phyloP scores from a whole-genome alignment of 768 basidiomycete genomes.

The Suillus placidus region DNA sequence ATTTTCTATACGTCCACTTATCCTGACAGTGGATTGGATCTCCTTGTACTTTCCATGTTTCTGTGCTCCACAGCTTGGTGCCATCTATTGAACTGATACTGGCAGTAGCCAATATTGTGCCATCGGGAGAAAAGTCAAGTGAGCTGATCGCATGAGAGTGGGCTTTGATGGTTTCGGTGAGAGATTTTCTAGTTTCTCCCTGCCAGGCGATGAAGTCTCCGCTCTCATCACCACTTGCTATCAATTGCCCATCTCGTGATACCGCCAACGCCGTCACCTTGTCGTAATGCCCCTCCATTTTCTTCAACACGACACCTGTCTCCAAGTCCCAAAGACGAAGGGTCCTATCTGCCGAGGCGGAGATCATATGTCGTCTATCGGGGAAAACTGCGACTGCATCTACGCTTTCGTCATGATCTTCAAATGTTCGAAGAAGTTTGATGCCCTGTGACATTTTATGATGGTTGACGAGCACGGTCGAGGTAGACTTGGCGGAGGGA shows the following conservation, averaged over 20 bases:
- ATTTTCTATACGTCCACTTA: neutral
- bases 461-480: too few relatives aligned
- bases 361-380: neutral
- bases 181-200: neutral
- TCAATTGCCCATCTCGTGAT: neutral
- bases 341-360: neutral
- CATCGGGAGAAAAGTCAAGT: neutral
- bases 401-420: neutral
- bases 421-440: neutral
- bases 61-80: neutral
- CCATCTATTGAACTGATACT: neutral
- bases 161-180: neutral
- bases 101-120: neutral
- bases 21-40: neutral
- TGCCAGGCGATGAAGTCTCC: neutral
- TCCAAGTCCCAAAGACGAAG: neutral
- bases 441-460: too few relatives aligned
- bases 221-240: neutral
- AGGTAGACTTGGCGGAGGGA: too few relatives aligned
- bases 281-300: neutral
- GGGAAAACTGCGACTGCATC: neutral
- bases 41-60: neutral
- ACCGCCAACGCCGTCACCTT: neutral
- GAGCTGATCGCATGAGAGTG: neutral
- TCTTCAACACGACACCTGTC: neutral